These are phyloP conservation scores for Trichoderma sp. DNA, from an alignment of 2,329 filamentous ascomycete genomes.

Conservation along the genomic window DNA sequence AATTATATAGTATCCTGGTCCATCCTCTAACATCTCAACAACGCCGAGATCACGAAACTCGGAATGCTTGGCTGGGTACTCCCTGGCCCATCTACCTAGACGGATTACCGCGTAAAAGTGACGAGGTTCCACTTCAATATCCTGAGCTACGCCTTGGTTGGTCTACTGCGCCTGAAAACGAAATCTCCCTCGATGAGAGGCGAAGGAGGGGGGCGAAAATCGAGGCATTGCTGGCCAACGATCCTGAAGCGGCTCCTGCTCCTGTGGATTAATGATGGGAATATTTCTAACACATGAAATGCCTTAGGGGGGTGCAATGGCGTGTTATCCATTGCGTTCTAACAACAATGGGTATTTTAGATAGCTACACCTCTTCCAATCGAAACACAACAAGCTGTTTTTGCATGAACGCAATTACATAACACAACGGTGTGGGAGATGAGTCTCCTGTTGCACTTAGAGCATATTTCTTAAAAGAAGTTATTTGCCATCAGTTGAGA, in stretches of 20 bases:
- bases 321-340: background rate
- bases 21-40: slow-evolving; percentile 33
- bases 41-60: slow-evolving; percentile 33
- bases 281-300: background rate
- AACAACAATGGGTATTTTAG: background rate
- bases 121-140: slow-evolving; percentile 32
- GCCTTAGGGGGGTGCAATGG: background rate
- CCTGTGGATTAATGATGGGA: slow-evolving; percentile 11
- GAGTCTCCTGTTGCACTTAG: too few species aligned
- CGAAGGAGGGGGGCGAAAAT: slow-evolving; percentile 29
- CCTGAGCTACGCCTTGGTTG: slow-evolving; percentile 32
- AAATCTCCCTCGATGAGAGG: slow-evolving; percentile 32
- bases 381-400: background rate
- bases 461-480: too few species aligned
- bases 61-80: slow-evolving; percentile 34
- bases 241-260: slow-evolving; percentile 33
- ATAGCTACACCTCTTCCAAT: background rate
- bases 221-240: slow-evolving; percentile 30
- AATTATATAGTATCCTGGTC: slow-evolving; percentile 28
- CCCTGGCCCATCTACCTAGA: slow-evolving; percentile 36
- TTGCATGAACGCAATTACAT: background rate
- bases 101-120: slow-evolving; percentile 26
- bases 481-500: too few species aligned
- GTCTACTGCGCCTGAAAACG: slow-evolving; percentile 29
- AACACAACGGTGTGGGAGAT: too few species aligned